Base-by-base conservation (phyloP, 2,329 filamentous ascomycete species). In the Pseudocercospora fijiensis region DNA sequence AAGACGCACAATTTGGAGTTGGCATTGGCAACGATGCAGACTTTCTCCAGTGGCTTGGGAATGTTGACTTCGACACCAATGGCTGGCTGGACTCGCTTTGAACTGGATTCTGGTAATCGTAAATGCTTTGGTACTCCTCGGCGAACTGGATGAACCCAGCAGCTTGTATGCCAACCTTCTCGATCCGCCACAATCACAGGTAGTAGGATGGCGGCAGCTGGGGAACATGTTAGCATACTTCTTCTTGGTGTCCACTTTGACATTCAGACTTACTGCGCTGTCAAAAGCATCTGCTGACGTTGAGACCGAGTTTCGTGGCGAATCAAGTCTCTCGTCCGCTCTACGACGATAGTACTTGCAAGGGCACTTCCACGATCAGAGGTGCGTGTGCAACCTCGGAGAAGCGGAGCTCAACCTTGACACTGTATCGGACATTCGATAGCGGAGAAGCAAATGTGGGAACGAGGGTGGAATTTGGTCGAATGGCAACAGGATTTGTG, bases 31-130 rank as follows among this genome's bases (percentile, higher is more conserved):
- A 64, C 30, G 67, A 69, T 37, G 67, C 66, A 3, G 66, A 69
- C 43, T 69, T 69, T 22, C 18, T 69, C 58, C 64, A 68, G 30
- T 68, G 67, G 67, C 57, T 68, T 26, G 66, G 66, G 3, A 62
- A 49, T 9, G 37, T 66, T 11, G 66, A 69, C 30, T 69, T 69
- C 13, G 64, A 68, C 4, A 58, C 67, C 5, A 45, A 20, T 24
- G 28, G 51, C 3, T 67, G 65, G 63, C 18, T 53, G 11, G 63
- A 65, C 9, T 30, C 59, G 27, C 28, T 60, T 22, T 52, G 58
- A 60, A n/a, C 37, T 8, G 33, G 13, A 6, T 37, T 4, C 7
- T 5, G 4, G 4, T n/a, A 4, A 37, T 9, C 3, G n/a, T 2
- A 37, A n/a, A 6, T n/a, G 28, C 1, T 37, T 37, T 11, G 13